Percentiles rank a stretch among this genome's conserved stretches.
These are phyloP conservation scores for Ganoderma sinense DNA, from an alignment of 1,284 basidiomycete species.

Conservation along the genomic window DNA sequence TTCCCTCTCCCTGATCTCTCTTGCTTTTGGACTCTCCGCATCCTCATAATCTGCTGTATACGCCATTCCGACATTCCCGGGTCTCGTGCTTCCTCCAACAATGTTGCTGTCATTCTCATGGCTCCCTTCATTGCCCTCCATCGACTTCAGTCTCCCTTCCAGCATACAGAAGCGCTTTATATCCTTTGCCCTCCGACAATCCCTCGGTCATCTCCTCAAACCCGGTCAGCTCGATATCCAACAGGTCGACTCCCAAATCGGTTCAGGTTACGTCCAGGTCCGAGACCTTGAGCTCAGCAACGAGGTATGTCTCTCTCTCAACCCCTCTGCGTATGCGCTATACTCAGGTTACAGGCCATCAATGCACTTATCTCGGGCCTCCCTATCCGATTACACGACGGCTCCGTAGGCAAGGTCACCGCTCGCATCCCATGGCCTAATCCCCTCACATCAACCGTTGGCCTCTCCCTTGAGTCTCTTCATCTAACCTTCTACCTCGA, in stretches of 20 bases:
- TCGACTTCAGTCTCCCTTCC: conserved; percentile 80
- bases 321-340: conserved; percentile 3
- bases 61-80: conserved; percentile 9
- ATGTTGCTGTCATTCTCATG: conserved; percentile 55
- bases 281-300: conserved; percentile 84
- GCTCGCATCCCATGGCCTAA: conserved; percentile 83
- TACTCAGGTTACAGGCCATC: conserved; percentile 67
- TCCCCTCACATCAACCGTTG: conserved; percentile 74
- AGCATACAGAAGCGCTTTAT: conserved; percentile 90
- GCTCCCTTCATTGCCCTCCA: conserved; percentile 64
- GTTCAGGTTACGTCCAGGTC: conserved; percentile 87
- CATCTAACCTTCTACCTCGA: conserved; percentile 67
- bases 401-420: conserved; percentile 76
- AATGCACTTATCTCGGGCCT: conserved; percentile 75
- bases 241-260: conserved; percentile 92
- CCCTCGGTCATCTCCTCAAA: conserved; percentile 86
- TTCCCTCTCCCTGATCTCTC: conserved; percentile 1
- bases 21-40: conserved; percentile 9
- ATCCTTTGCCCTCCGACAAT: conserved; percentile 86
- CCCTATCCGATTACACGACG: conserved; percentile 76
- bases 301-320: conserved; percentile 58
- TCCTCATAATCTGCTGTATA: conserved; percentile 3
- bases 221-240: conserved; percentile 88
- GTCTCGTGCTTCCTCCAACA: conserved; percentile 11
- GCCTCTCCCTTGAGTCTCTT: conserved; percentile 69